These are phyloP conservation scores for Pulveroboletus sp. DNA, from an alignment of 768 basidiomycete genomes.

Conservation along the genomic window DNA sequence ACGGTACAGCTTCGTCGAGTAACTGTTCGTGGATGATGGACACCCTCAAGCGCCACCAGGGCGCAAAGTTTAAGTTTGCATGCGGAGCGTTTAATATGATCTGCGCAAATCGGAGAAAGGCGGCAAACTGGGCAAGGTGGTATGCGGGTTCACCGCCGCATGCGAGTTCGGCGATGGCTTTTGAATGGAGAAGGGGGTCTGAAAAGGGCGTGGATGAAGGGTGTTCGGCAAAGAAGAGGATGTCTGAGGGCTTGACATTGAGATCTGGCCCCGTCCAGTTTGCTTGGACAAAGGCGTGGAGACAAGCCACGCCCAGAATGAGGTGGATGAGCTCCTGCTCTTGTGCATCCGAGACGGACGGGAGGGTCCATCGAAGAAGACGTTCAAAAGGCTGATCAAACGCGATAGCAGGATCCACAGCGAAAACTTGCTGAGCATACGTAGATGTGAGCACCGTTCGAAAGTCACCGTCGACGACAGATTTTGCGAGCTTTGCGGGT, in stretches of 20 bases:
- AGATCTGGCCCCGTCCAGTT: constrained; percentile 98
- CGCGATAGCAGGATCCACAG: constrained; percentile 27
- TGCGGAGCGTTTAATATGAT: constrained; percentile 59
- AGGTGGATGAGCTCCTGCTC: constrained; percentile 59
- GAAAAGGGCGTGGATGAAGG: constrained; percentile 21
- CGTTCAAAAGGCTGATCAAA: constrained; percentile 39
- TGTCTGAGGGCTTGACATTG: constrained; percentile 45
- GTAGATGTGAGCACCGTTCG: constrained; percentile 47
- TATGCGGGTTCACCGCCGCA: constrained; percentile 93
- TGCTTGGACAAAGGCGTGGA: constrained; percentile 87
- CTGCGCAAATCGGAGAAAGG: constrained; percentile 74
- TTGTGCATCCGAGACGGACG: constrained; percentile 30
- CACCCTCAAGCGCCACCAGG: constrained; percentile 86
- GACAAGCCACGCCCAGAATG: constrained; percentile 68
- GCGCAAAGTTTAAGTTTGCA: constrained; percentile 45
- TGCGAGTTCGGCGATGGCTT: constrained; percentile 74
- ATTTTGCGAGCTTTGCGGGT: constrained; percentile 43
- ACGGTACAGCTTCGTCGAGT: constrained; percentile 78
- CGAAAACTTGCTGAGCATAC: constrained; percentile 41
- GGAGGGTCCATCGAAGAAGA: constrained; percentile 32
- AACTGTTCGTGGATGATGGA: constrained; percentile 68
- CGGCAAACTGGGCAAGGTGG: constrained; percentile 71
- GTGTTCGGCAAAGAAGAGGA: constrained; percentile 36
- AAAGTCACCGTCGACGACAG: constrained; percentile 61
- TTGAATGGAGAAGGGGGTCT: constrained; percentile 56